Conservation (phyloP, 495 filamentous ascomycete species). For the Viridothelium virens region DNA sequence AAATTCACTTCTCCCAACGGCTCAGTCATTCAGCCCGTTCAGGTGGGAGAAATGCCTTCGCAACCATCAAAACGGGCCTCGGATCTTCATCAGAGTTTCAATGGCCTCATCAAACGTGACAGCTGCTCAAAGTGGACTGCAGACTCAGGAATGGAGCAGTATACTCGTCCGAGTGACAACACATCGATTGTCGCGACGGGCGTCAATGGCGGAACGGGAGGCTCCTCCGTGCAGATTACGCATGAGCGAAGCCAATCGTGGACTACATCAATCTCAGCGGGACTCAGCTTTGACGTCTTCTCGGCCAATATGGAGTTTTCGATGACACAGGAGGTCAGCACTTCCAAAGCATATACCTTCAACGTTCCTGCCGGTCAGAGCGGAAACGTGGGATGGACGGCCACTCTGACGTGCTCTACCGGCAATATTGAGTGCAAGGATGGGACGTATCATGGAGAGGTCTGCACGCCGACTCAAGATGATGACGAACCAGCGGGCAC, state of each 20-base stretch:
- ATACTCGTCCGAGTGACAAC: not conserved
- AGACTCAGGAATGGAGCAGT: not conserved
- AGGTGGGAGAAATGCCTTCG: not conserved
- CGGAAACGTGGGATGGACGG: not conserved
- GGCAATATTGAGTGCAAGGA: not conserved
- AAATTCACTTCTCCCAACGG: not conserved
- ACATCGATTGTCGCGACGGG: not conserved
- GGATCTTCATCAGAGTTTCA: not conserved
- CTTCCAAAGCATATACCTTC: not conserved
- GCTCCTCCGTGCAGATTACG: not conserved
- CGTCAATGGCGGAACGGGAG: not conserved
- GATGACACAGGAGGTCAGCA: not conserved
- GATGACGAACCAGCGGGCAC: not conserved
- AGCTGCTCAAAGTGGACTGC: not conserved
- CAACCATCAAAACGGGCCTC: not conserved
- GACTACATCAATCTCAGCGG: not conserved
- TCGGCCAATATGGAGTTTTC: not conserved
- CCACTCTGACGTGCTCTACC: not conserved
- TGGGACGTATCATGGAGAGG: not conserved
- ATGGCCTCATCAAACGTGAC: not conserved
- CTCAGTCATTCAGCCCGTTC: not conserved
- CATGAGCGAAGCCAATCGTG: not conserved
- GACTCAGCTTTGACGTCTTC: not conserved
- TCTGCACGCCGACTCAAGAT: not conserved
- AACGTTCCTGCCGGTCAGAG: not conserved